A percentile compares a stretch with the other conserved stretches of the same genome.
phyloP scores from a whole-genome alignment of 2,329 filamentous ascomycete genomes.

The Lojkania enalia region DNA sequence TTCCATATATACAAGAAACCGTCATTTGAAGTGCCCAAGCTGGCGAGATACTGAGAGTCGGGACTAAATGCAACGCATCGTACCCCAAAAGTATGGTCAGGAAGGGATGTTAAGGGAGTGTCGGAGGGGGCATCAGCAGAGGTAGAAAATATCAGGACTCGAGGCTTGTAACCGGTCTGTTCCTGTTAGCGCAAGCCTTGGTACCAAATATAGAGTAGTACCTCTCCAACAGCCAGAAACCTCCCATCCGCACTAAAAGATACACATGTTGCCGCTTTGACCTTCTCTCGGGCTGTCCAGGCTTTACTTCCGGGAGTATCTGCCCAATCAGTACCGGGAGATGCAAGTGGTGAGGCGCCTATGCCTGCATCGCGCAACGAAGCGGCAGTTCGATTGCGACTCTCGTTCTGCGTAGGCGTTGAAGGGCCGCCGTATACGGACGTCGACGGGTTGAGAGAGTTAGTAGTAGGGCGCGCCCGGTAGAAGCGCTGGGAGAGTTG shows the following conservation, averaged over 20 bases:
- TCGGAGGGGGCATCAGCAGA: constrained; percentile 76
- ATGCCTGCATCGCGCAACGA: constrained; percentile 55
- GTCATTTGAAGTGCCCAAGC: constrained; percentile 85
- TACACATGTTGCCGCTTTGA: constrained; percentile 92
- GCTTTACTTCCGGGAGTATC: constrained; percentile 69
- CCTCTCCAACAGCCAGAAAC: constrained; percentile 88
- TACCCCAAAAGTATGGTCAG: constrained; percentile 89
- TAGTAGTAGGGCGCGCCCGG: constrained; percentile 73
- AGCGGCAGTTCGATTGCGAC: constrained; percentile 61
- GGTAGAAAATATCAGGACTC: constrained; percentile 87
- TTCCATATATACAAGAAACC: constrained; percentile 92
- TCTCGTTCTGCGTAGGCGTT: constrained; percentile 58
- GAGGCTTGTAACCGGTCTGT: constrained; percentile 84
- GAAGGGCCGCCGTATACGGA: constrained; percentile 56
- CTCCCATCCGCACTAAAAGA: constrained; percentile 84
- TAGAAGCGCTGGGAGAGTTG: constrained; percentile 81
- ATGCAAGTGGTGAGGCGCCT: constrained; percentile 47
- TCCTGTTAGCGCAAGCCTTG: constrained; percentile 29
- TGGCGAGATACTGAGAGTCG: constrained; percentile 84
- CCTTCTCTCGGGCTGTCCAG: constrained; percentile 86
- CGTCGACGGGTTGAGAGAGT: constrained; percentile 66
- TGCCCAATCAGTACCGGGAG: constrained; percentile 54
- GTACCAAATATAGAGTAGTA: constrained; percentile 34
- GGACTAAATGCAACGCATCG: constrained; percentile 86
- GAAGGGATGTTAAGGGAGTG: constrained; percentile 78